Base-by-base conservation (phyloP, 495 filamentous ascomycete species). In the Thozetella sp. region DNA sequence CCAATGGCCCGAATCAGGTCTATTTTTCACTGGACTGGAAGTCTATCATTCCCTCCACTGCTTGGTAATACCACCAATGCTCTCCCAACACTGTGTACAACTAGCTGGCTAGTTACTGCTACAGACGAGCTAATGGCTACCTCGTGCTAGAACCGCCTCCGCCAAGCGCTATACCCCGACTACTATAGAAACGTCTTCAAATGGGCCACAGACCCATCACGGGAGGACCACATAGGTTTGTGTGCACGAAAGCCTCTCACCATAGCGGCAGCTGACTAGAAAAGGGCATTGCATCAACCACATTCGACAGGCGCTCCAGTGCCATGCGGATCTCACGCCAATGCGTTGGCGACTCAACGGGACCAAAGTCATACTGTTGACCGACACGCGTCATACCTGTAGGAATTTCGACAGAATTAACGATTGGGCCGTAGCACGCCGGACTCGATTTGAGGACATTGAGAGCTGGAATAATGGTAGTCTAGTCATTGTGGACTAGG, bases 301-400 rank as follows among this genome's bases (percentile, higher is more conserved):
- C 22, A 74, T 78, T 57, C 72, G 65, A 20, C 67, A 55, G 37
- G 64, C 63, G 20, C 23, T 59, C 2, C 58, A 66, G 25, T 63
- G 67, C 53, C 63, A 62, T 0, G 62, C 62, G 4, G 61, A 68
- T 45, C 66, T 72, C 40, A 72, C 67, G 59, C 59, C 63, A 40
- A 68, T 66, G 61, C 60, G 68, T 3, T 54, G 57, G 22, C 60
- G 66, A 55, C 67, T 66, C 51, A 65, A 45, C 22, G 52, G 57
- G 13, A 19, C 37, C 13, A 59, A 43, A 25, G n/a, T 53, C 50
- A 59, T 59, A n/a, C 25, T 53, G n/a, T 19, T 54, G 37, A 59
- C 50, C 17, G 26, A 27, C 9, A 54, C 50, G 12, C 30, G 20
- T 13, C 57, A 59, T 24, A 53, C 50, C 10, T 59, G 57, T 24